Evolutionary conservation across 2,329 filamentous ascomycete species (phyloP), one percentile per base, ranked within the genome.

Genomic region (Rhinocladiella mackenziei): DNA sequence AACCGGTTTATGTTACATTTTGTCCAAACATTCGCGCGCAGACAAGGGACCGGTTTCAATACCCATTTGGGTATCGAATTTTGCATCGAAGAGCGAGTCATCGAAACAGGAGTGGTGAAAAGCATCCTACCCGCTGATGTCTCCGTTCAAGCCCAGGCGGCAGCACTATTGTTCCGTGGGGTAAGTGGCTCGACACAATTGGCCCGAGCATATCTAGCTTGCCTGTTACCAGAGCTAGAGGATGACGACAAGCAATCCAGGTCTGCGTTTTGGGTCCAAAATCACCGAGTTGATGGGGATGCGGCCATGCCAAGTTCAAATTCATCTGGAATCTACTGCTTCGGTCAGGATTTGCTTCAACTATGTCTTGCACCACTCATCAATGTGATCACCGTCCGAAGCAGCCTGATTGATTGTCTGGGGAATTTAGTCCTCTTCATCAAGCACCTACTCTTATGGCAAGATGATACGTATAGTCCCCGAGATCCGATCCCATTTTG

Each of bases 51-150:
- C 13, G 55, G 61, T 4, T 67, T 85, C 57, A 87, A 81, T 0
- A 84, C 84, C 0, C 86, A 89, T 58, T 60, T 89, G 22, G 81
- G 76, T n/a, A 80, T 89, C 41, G 80, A 86, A 59, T 83, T 89
- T 52, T 66, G 87, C 51, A 74, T 84, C 2, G 73, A 78, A 35
- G 67, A 74, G 41, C 60, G 65, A 36, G 57, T 64, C n/a, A 54
- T 39, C 38, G 52, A 53, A 52, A 62, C 43, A 37, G 57, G 37
- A 50, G 62, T 41, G 43, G 57, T 10, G 54, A 63, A 53, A 19
- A 36, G 34, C 17, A 61, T 86, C 1, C 80, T 78, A 49, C 79
- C 81, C 0, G 84, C 86, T 39, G 81, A 86, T 57, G 85, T 82
- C 57, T 85, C 85, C 42, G 80, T 81, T 0, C 69, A 81, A 7